phyloP scores from a whole-genome alignment of 208 protist genomes.

The Phytomonas serpens region DNA sequence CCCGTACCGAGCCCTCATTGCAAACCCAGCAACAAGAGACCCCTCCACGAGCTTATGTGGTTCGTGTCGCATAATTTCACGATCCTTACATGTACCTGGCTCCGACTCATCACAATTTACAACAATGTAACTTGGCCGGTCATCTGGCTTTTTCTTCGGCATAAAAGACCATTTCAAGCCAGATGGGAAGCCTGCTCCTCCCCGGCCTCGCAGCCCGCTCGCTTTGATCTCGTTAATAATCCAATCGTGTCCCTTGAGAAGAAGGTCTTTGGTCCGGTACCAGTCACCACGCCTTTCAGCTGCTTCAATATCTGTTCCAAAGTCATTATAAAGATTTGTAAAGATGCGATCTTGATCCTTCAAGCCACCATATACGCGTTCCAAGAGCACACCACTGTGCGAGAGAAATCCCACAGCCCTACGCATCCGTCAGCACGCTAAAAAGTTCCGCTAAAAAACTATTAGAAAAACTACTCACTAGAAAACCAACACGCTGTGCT shows the following conservation, averaged over 20 bases:
- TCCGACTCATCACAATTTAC: slow-evolving; percentile 99
- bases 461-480: neutral
- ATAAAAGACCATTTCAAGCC: slow-evolving; percentile 99
- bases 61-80: slow-evolving; percentile 99
- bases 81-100: slow-evolving; percentile 99
- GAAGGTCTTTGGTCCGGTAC: slow-evolving; percentile 97
- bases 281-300: slow-evolving; percentile 96
- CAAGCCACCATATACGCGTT: slow-evolving; percentile 76
- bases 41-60: slow-evolving; percentile 99
- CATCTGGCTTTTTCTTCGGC: slow-evolving; percentile 91
- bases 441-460: neutral
- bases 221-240: slow-evolving; percentile 96
- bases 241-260: slow-evolving; percentile 96
- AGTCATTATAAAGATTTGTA: slow-evolving; percentile 97
- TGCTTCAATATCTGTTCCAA: slow-evolving; percentile 88
- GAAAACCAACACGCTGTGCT: neutral
- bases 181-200: slow-evolving; percentile 97
- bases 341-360: slow-evolving; percentile 98
- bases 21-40: slow-evolving; percentile 94
- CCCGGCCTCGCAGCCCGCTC: slow-evolving; percentile 96
- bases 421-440: slow-evolving; percentile 14
- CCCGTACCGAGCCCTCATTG: slow-evolving; percentile 94
- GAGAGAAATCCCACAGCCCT: slow-evolving; percentile 31
- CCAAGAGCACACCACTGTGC: slow-evolving; percentile 27
- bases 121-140: slow-evolving; percentile 96